Evolutionary conservation across 23 red algal species (phyloP).

Genomic region (Pyropia haitanensis): DNA sequence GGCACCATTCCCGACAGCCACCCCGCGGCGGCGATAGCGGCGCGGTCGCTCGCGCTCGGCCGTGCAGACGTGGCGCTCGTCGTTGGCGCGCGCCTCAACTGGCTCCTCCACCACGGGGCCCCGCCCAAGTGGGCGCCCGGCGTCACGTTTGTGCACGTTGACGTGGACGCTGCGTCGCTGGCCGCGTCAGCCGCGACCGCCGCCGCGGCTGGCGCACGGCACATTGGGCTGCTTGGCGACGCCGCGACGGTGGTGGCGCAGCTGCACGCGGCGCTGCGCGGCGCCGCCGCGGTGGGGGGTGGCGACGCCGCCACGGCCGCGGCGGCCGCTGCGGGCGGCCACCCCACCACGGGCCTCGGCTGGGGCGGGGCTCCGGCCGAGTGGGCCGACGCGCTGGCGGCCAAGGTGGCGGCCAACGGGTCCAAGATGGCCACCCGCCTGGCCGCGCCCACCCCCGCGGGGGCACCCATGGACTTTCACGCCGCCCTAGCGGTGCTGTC

Average conservation of each 20-base stretch:
- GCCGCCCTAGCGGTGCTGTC: conserved; percentile 1
- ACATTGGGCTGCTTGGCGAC: background rate
- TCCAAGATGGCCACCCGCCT: too few relatives aligned
- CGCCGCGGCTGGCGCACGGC: too few relatives aligned
- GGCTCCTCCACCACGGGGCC: conserved; percentile 11
- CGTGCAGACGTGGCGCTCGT: conserved; percentile 5
- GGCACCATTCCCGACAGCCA: conserved; percentile 10
- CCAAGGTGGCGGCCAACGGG: too few relatives aligned
- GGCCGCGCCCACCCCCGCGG: too few relatives aligned
- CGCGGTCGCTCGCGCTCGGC: conserved; percentile 6
- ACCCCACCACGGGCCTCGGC: background rate
- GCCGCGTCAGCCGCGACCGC: background rate
- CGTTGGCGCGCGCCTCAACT: conserved; percentile 13
- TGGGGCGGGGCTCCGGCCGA: background rate
- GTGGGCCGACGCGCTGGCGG: background rate
- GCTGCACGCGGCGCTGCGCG: background rate
- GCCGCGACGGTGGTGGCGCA: background rate
- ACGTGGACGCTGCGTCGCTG: background rate
- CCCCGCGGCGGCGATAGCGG: background rate
- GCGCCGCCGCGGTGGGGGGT: too few relatives aligned
- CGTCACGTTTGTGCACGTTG: conserved; percentile 7
- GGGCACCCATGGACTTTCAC: conserved; percentile 7
- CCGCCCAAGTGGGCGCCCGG: conserved; percentile 5
- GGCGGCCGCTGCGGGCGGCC: too few relatives aligned
- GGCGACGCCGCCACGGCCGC: too few relatives aligned